These are phyloP conservation scores for Fusarium sarcochroum DNA, from an alignment of 2,329 filamentous ascomycete genomes.

Conservation along the genomic window DNA sequence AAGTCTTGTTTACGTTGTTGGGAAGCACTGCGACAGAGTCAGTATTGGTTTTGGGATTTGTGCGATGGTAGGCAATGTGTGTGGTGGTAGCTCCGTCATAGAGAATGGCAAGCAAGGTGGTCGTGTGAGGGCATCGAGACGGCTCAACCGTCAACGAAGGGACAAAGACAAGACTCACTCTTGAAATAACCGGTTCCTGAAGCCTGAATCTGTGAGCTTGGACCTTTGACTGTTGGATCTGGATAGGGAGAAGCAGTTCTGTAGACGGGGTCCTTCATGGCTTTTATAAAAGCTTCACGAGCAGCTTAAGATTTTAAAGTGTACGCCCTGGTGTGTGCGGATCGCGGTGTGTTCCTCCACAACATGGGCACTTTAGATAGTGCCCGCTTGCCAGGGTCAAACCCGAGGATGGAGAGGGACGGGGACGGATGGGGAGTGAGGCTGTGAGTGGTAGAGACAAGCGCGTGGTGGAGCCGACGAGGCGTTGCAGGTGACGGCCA, in stretches of 20 bases:
- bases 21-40: slow-evolving; percentile 62
- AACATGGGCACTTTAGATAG: slow-evolving; percentile 46
- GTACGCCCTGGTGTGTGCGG: slow-evolving; percentile 45
- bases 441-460: slow-evolving; percentile 46
- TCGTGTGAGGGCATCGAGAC: slow-evolving; percentile 31
- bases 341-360: slow-evolving; percentile 47
- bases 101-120: slow-evolving; percentile 11
- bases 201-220: slow-evolving; percentile 56
- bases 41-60: slow-evolving; percentile 36
- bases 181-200: slow-evolving; percentile 58
- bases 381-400: slow-evolving; percentile 47
- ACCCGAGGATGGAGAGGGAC: slow-evolving; percentile 49
- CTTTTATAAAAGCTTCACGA: slow-evolving; percentile 56
- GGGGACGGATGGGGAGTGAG: slow-evolving; percentile 35
- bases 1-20: slow-evolving; percentile 87
- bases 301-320: slow-evolving; percentile 41
- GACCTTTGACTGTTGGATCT: slow-evolving; percentile 57
- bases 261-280: slow-evolving; percentile 59
- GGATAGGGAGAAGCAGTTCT: slow-evolving; percentile 57
- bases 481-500: slow-evolving; percentile 51
- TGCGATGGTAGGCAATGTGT: slow-evolving; percentile 8
- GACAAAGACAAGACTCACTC: slow-evolving; percentile 53
- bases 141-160: slow-evolving; percentile 12
- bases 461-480: slow-evolving; percentile 49
- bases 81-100: slow-evolving; percentile 15